A percentile compares a stretch with the other conserved stretches of the same genome.
Conservation (phyloP, 140 eudicot species). For the Bidens hawaiensis region DNA sequence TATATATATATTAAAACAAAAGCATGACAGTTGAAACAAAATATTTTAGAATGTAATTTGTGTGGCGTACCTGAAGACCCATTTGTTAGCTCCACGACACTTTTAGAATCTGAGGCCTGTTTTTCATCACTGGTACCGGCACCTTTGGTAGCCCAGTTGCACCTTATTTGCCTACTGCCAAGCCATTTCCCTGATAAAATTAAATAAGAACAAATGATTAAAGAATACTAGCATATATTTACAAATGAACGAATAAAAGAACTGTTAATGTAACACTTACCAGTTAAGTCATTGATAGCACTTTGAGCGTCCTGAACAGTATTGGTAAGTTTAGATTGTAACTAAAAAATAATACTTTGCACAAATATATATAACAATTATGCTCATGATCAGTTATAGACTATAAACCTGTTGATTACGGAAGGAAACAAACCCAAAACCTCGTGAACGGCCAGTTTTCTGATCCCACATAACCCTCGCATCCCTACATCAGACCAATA, state of each 20-base stretch:
- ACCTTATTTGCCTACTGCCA: conserved; percentile 92
- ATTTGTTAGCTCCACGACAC: conserved; percentile 82
- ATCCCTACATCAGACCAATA: conserved; percentile 43
- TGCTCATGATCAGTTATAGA: not conserved
- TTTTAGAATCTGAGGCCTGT: conserved; percentile 70
- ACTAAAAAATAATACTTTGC: not conserved
- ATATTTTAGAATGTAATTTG: not conserved
- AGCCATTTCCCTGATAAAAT: conserved; percentile 88
- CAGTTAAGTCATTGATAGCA: conserved; percentile 91
- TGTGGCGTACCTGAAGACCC: conserved; percentile 40
- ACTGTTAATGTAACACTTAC: conserved; percentile 31
- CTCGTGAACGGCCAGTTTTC: conserved; percentile 95
- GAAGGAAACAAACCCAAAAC: conserved; percentile 95
- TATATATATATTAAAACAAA: conserved; percentile 9
- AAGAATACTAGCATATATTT: not conserved
- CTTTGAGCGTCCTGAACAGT: conserved; percentile 89
- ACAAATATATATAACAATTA: not conserved
- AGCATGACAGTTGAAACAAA: not conserved
- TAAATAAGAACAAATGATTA: conserved; percentile 3
- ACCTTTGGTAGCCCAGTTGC: conserved; percentile 99
- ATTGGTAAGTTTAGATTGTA: conserved; percentile 7
- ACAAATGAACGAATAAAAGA: conserved; percentile 6
- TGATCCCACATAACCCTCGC: conserved; percentile 99
- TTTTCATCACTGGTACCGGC: conserved; percentile 80
- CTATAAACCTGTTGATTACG: conserved; percentile 71